A percentile compares a stretch with the other conserved stretches of the same genome.
Conservation (phyloP, 371 early-diverging fungal genomes). For the Rhizopus microsporus region DNA sequence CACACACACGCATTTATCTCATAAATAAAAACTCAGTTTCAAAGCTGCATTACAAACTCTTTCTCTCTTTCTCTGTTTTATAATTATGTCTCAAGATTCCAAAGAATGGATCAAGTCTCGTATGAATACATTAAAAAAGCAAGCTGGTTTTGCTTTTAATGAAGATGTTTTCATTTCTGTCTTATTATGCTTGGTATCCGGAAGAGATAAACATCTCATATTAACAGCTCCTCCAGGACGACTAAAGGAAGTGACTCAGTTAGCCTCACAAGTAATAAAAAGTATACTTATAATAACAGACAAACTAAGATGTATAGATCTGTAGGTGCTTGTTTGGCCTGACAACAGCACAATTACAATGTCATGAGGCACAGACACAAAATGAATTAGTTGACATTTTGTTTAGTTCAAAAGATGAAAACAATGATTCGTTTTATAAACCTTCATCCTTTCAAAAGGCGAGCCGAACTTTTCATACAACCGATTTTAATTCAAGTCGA, state of each 20-base stretch:
- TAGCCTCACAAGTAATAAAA: conserved; percentile 40
- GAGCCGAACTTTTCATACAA: conserved; percentile 19
- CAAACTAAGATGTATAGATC: conserved; percentile 19
- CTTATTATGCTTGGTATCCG: conserved; percentile 44
- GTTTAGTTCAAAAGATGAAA: conserved; percentile 35
- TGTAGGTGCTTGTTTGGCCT: conserved; percentile 47
- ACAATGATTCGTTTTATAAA: conserved; percentile 5
- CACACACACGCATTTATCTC: not conserved
- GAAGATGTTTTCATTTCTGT: conserved; percentile 51
- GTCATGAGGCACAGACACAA: conserved; percentile 30
- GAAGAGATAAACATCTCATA: conserved; percentile 41
- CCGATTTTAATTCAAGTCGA: conserved; percentile 17
- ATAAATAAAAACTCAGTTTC: not conserved
- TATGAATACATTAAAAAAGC: conserved; percentile 35
- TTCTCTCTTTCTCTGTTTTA: not conserved
- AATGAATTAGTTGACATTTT: conserved; percentile 37
- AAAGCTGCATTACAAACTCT: not conserved
- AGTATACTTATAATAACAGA: not conserved
- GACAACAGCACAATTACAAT: conserved; percentile 38
- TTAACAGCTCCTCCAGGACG: conserved; percentile 42
- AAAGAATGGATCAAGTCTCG: conserved; percentile 51
- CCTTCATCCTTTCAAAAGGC: conserved; percentile 9
- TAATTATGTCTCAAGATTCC: conserved; percentile 34
- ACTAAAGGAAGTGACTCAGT: conserved; percentile 39
- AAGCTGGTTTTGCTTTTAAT: conserved; percentile 44